Evolutionary conservation across 108 stramenopile genomes (phyloP).

Genomic region (Skeletonema grethae): DNA sequence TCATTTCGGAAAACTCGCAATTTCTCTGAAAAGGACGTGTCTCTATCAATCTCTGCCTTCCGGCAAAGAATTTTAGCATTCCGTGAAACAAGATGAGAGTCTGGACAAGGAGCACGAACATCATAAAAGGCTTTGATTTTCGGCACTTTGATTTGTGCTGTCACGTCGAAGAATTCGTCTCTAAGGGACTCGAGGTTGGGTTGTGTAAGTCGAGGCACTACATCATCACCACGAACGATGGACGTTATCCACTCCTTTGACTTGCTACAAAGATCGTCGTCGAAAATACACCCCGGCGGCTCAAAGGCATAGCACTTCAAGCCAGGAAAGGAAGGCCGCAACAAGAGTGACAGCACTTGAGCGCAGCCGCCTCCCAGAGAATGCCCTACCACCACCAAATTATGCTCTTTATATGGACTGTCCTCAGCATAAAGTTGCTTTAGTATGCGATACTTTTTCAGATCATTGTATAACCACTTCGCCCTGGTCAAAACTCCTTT

Average conservation of each 20-base stretch:
- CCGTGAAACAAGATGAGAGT: conserved; percentile 28
- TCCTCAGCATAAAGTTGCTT: conserved; percentile 22
- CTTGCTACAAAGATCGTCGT: conserved; percentile 22
- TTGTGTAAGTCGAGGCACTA: conserved; percentile 47
- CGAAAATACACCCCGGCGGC: conserved; percentile 55
- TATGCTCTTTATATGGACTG: conserved; percentile 28
- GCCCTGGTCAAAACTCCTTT: conserved; percentile 48
- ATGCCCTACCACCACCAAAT: conserved; percentile 58
- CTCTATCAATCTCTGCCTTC: conserved; percentile 27
- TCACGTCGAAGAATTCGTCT: conserved; percentile 49
- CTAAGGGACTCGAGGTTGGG: conserved; percentile 45
- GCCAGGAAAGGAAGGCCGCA: conserved; percentile 49
- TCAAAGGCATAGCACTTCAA: conserved; percentile 59
- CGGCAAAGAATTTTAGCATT: conserved; percentile 41
- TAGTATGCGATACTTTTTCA: conserved; percentile 39
- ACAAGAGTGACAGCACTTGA: conserved; percentile 58
- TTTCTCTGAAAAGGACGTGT: conserved; percentile 43
- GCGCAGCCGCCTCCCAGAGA: conserved; percentile 73
- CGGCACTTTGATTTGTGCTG: conserved; percentile 43
- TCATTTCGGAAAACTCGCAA: conserved; percentile 17
- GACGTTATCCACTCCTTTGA: conserved; percentile 29
- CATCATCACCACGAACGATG: conserved; percentile 35
- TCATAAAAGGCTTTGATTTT: conserved; percentile 40
- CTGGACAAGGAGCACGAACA: conserved; percentile 26
- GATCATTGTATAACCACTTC: conserved; percentile 63